Percentiles rank a stretch among this genome's conserved stretches.
These are phyloP conservation scores for Aspergillus unguis DNA, from an alignment of 2,329 filamentous ascomycete genomes.

Conservation along the genomic window DNA sequence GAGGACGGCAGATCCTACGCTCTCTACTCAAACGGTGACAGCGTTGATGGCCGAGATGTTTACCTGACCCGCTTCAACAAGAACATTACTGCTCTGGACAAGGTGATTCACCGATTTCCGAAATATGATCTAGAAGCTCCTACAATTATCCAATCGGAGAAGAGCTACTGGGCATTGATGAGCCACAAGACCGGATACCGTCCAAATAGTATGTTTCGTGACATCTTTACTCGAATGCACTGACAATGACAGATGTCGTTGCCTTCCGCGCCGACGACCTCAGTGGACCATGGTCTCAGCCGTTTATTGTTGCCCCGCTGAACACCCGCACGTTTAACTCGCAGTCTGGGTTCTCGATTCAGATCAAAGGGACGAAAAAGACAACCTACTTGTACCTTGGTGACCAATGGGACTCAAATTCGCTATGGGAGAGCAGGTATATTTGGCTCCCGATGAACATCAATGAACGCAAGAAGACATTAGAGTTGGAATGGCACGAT, in stretches of 20 bases:
- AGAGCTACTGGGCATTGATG: slow-evolving; percentile 60
- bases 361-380: slow-evolving; percentile 48
- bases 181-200: slow-evolving; percentile 62
- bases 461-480: slow-evolving; percentile 51
- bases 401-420: slow-evolving; percentile 55
- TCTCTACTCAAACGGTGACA: slow-evolving; percentile 60
- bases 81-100: slow-evolving; percentile 50
- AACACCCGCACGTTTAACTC: slow-evolving; percentile 54
- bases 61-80: slow-evolving; percentile 56
- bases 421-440: slow-evolving; percentile 56
- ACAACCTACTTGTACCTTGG: slow-evolving; percentile 53
- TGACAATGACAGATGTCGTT: slow-evolving; percentile 46
- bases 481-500: slow-evolving; percentile 53
- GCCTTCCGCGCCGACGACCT: slow-evolving; percentile 54
- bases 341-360: slow-evolving; percentile 51
- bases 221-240: not conserved
- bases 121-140: slow-evolving; percentile 61
- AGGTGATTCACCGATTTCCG: slow-evolving; percentile 54
- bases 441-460: slow-evolving; percentile 57
- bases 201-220: slow-evolving; percentile 48
- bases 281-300: slow-evolving; percentile 53
- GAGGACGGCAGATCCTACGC: slow-evolving; percentile 56
- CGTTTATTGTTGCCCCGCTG: slow-evolving; percentile 50
- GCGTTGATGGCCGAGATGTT: slow-evolving; percentile 54
- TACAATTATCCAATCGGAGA: slow-evolving; percentile 58